phyloP scores from a whole-genome alignment of 148 eudicot species.

The Nepenthes gracilis region DNA sequence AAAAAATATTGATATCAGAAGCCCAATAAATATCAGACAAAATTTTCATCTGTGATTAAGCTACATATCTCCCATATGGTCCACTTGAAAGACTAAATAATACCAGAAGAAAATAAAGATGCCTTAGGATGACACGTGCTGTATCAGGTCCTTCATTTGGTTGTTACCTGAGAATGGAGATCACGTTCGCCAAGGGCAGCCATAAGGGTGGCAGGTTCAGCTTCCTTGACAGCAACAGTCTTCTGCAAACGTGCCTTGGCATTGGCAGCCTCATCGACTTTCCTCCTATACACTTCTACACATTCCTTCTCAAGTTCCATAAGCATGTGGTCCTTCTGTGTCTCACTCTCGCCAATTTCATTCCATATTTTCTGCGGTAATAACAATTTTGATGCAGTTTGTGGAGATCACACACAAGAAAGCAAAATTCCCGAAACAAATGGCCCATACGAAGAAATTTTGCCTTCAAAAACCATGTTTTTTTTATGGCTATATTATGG shows the following conservation, averaged over 20 bases:
- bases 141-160: background rate
- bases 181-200: constrained; percentile 43
- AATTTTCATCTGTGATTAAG: too few species aligned
- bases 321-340: constrained; percentile 43
- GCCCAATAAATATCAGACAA: too few species aligned
- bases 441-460: too few species aligned
- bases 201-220: constrained; percentile 49
- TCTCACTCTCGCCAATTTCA: constrained; percentile 45
- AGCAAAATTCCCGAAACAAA: too few species aligned
- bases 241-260: constrained; percentile 47
- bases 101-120: background rate
- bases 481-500: too few species aligned
- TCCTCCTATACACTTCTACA: constrained; percentile 41
- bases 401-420: too few species aligned
- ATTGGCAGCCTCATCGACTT: constrained; percentile 49
- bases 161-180: constrained; percentile 33
- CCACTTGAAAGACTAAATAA: background rate
- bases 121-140: too few species aligned
- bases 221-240: constrained; percentile 43
- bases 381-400: too few species aligned
- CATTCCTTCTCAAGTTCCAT: constrained; percentile 52
- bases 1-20: too few species aligned
- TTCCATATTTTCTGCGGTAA: constrained; percentile 43
- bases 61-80: background rate
- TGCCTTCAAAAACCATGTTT: too few species aligned